Evolutionary conservation across 768 basidiomycete genomes (phyloP).

Genomic region (Coprinopsis sp.): DNA sequence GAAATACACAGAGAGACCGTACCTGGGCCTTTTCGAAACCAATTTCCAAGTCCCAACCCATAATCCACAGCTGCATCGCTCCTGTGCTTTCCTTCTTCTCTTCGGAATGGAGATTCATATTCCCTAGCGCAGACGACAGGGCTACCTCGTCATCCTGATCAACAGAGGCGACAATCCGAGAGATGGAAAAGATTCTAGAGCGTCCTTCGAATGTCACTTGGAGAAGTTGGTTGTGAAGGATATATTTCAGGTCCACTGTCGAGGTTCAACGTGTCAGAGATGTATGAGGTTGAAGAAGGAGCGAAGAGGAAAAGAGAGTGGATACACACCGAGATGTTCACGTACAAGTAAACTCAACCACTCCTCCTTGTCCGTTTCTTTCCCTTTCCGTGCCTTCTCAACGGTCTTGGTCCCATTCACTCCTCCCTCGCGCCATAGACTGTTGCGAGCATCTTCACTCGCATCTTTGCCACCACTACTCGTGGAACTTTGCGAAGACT

Average conservation of each 20-base stretch:
- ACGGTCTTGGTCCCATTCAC: too few relatives aligned
- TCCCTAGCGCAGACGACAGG: constrained; percentile 37
- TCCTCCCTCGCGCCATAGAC: background rate
- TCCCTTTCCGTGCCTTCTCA: too few relatives aligned
- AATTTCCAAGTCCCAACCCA: constrained; percentile 66
- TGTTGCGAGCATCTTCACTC: constrained; percentile 14
- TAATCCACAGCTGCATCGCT: constrained; percentile 1
- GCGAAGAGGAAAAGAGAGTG: constrained; percentile 9
- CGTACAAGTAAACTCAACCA: constrained; percentile 67
- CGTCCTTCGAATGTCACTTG: constrained; percentile 62
- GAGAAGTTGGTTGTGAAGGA: constrained; percentile 56
- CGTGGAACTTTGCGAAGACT: constrained; percentile 12
- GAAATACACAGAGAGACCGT: constrained; percentile 32
- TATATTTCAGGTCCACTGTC: constrained; percentile 71
- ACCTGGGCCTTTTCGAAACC: constrained; percentile 26
- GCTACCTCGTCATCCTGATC: constrained; percentile 20
- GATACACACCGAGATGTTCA: constrained; percentile 59
- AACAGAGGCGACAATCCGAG: constrained; percentile 36
- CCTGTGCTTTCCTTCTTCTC: constrained; percentile 62
- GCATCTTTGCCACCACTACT: too few relatives aligned
- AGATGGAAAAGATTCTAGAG: constrained; percentile 52
- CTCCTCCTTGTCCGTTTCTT: constrained; percentile 36
- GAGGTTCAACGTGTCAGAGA: too few relatives aligned
- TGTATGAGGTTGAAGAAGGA: constrained; percentile 8
- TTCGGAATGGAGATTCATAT: constrained; percentile 35